phyloP scores from a whole-genome alignment of 148 eudicot genomes.

The Mesembryanthemum crystallinum region DNA sequence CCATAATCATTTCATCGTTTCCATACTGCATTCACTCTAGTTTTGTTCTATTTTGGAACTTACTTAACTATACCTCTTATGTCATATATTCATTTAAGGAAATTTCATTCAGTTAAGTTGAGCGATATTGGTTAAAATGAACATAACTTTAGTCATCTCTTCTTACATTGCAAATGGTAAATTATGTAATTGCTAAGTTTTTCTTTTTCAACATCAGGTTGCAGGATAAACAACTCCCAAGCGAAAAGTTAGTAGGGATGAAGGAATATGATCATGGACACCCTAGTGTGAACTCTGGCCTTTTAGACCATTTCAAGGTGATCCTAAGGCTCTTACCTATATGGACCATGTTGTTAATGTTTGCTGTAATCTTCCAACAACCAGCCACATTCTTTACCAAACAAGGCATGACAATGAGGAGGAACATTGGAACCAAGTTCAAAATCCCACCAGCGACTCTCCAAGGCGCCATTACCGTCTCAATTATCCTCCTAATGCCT shows the following conservation, averaged over 20 bases:
- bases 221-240: slow-evolving; percentile 46
- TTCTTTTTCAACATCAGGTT: slow-evolving; percentile 30
- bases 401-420: slow-evolving; percentile 87
- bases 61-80: too few species aligned
- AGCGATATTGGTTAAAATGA: too few species aligned
- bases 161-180: too few species aligned
- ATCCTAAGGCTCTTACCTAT: slow-evolving; percentile 64
- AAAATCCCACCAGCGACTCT: slow-evolving; percentile 85
- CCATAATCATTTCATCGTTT: too few species aligned
- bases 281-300: slow-evolving; percentile 13
- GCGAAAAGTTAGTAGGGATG: slow-evolving; percentile 27
- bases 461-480: slow-evolving; percentile 62
- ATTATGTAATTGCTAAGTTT: too few species aligned
- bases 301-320: slow-evolving; percentile 44
- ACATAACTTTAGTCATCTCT: too few species aligned
- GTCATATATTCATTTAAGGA: too few species aligned
- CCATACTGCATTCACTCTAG: too few species aligned
- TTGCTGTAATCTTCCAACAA: slow-evolving; percentile 91
- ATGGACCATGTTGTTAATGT: slow-evolving; percentile 73
- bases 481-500: slow-evolving; percentile 75
- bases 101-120: too few species aligned
- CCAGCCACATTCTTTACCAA: slow-evolving; percentile 93
- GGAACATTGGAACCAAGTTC: slow-evolving; percentile 65
- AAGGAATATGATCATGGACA: slow-evolving; percentile 21
- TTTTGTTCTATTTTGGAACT: too few species aligned